A percentile compares a stretch with the other conserved stretches of the same genome.
These are phyloP conservation scores for Ogataea pini DNA, from an alignment of 805 yeast species.

Conservation along the genomic window DNA sequence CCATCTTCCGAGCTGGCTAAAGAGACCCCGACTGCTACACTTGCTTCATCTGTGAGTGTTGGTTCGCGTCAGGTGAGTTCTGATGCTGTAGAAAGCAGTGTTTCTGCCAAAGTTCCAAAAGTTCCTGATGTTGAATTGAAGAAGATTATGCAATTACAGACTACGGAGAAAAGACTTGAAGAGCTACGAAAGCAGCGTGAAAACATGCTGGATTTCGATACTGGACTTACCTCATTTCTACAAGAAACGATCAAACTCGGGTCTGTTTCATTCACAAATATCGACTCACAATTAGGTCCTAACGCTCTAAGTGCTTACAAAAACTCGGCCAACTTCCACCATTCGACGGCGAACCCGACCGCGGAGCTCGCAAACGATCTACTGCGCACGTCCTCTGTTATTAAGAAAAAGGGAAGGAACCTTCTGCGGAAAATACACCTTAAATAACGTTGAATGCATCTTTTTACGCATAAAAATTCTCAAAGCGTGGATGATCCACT, in stretches of 20 bases:
- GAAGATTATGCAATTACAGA: slow-evolving; percentile 20
- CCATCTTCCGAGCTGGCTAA: not conserved
- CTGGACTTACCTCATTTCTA: slow-evolving; percentile 63
- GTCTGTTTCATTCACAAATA: slow-evolving; percentile 15
- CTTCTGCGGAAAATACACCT: slow-evolving; percentile 28
- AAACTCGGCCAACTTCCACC: slow-evolving; percentile 49
- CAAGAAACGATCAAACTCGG: slow-evolving; percentile 22
- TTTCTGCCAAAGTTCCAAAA: not conserved
- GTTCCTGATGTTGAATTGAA: slow-evolving; percentile 19
- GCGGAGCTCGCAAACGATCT: slow-evolving; percentile 44
- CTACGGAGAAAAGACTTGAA: slow-evolving; percentile 39
- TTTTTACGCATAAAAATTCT: not conserved
- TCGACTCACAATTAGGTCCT: slow-evolving; percentile 40
- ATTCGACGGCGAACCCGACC: slow-evolving; percentile 26
- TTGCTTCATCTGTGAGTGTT: not conserved
- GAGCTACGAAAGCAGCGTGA: slow-evolving; percentile 44
- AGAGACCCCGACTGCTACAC: not conserved
- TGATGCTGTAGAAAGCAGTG: not conserved
- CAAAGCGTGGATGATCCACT: not conserved
- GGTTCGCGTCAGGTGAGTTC: not conserved
- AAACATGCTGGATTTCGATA: slow-evolving; percentile 46
- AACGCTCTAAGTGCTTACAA: slow-evolving; percentile 67
- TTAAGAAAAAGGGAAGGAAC: slow-evolving; percentile 29
- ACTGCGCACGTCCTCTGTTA: slow-evolving; percentile 33
- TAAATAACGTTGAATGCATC: slow-evolving; percentile 9